Percentiles rank a stretch among this genome's conserved stretches.
phyloP scores from a whole-genome alignment of 164 flowering plant genomes.

The Tinospora cordifolia region DNA sequence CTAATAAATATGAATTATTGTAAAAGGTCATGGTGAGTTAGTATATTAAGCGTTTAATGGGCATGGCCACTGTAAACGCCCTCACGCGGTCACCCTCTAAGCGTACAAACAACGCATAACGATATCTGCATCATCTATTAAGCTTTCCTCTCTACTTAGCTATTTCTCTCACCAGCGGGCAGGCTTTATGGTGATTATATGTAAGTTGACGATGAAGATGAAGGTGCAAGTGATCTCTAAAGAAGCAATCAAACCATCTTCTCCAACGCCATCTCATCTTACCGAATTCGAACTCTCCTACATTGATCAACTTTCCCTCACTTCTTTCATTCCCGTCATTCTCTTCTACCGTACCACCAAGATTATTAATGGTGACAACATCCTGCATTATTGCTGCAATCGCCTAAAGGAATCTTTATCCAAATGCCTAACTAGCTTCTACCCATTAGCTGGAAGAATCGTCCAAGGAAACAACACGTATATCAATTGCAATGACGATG shows the following conservation, averaged over 20 bases:
- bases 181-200: neutral
- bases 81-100: too few relatives aligned
- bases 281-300: slow-evolving; percentile 11
- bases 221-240: slow-evolving; percentile 10
- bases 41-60: too few relatives aligned
- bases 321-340: slow-evolving; percentile 10
- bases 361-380: too few relatives aligned
- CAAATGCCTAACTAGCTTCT: neutral
- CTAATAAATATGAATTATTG: too few relatives aligned
- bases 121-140: too few relatives aligned
- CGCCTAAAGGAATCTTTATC: neutral
- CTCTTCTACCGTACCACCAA: slow-evolving; percentile 10
- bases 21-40: too few relatives aligned
- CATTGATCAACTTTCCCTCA: slow-evolving; percentile 11
- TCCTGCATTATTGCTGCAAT: neutral
- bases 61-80: too few relatives aligned
- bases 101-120: too few relatives aligned
- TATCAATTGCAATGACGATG: neutral
- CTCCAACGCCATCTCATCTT: slow-evolving; percentile 24
- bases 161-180: too few relatives aligned
- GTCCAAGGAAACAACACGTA: neutral
- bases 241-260: slow-evolving; percentile 19
- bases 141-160: too few relatives aligned
- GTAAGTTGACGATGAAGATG: neutral
- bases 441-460: neutral